A percentile compares a stretch with the other conserved stretches of the same genome.
Evolutionary conservation across 1,284 basidiomycete species (phyloP).

Genomic region (Leccinum pallidistipes): DNA sequence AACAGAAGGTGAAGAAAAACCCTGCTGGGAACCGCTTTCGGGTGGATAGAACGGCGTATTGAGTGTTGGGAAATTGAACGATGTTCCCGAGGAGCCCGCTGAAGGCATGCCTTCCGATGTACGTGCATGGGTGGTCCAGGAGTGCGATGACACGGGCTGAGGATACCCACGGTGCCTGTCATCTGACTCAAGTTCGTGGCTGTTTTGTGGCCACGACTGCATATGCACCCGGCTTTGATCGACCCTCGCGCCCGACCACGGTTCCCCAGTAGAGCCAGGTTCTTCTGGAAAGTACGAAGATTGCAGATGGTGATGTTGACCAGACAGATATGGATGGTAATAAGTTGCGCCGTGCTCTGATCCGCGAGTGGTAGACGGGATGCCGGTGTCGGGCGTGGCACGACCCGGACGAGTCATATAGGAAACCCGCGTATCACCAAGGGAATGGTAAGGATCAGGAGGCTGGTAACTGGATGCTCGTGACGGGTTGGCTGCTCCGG

Average conservation of each 20-base stretch:
- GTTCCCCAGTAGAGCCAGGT: constrained; percentile 19
- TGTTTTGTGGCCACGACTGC: constrained; percentile 30
- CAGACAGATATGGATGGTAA: constrained; percentile 29
- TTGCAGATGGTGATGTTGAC: constrained; percentile 24
- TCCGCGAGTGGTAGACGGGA: constrained; percentile 28
- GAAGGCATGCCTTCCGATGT: constrained; percentile 25
- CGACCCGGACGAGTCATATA: constrained; percentile 32
- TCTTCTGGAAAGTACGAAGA: constrained; percentile 31
- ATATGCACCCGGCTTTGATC: constrained; percentile 24
- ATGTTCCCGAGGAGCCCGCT: constrained; percentile 22
- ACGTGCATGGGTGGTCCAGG: constrained; percentile 23
- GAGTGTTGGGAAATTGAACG: constrained; percentile 38
- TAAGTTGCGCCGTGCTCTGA: constrained; percentile 25
- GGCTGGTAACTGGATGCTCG: constrained; percentile 30
- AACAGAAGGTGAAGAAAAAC: constrained; percentile 26
- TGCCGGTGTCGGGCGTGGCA: constrained; percentile 27
- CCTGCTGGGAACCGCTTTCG: constrained; percentile 24
- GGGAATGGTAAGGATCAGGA: constrained; percentile 27
- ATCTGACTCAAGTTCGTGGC: constrained; percentile 25
- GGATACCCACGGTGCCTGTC: constrained; percentile 34
- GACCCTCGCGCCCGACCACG: constrained; percentile 27
- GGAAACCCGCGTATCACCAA: constrained; percentile 30
- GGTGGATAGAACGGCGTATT: constrained; percentile 48
- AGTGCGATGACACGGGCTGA: constrained; percentile 27
- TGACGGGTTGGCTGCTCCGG: constrained; percentile 16